Base-by-base conservation (phyloP, 352 stramenopile species). In the Phytophthora pseudosyringae region DNA sequence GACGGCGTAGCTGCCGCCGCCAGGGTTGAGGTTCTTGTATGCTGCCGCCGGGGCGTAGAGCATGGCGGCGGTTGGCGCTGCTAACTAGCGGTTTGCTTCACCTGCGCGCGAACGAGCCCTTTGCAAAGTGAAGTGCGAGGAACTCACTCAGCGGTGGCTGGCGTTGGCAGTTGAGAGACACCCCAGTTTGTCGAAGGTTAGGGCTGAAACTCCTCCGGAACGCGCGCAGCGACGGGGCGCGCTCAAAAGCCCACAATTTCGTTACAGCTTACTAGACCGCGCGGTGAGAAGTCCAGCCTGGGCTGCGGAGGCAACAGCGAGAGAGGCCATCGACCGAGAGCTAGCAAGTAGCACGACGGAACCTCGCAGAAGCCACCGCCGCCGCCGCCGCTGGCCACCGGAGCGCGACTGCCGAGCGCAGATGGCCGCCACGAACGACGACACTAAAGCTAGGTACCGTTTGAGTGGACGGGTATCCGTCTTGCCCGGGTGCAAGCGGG, bases 81-180 rank as follows among this genome's bases (percentile, higher is more conserved):
- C 13, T 44, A 1, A 5, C 36, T 41, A 12, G n/a, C n/a, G n/a
- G n/a, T n/a, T n/a, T 21, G 21, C 21, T 21, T 1, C 10, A 16
- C 59, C n/a, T 64, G 51, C 8, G 52, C n/a, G 35, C 21, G 49
- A 64, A 46, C 31, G 29, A 41, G 21, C 21, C 44, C 4, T 63
- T 69, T 64, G 60, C 51, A 59, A 64, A 71, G 44, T 71, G 63
- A 67, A 67, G 48, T 46, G 40, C 21, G 12, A 57, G 29, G 28
- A 40, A 26, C 29, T 13, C 13, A n/a, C 18, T 5, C 44, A 11
- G 16, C 31, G 31, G 2, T 35, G 38, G 21, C 12, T 25, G 35
- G 12, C 4, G 25, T 5, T 50, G 28, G 33, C 31, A 35, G 28
- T 38, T 15, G 36, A 57, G 45, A 46, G 33, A 52, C 43, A 56